A percentile compares a stretch with the other conserved stretches of the same genome.
These are phyloP conservation scores for Boletus rex-veris DNA, from an alignment of 768 basidiomycete genomes.

Conservation along the genomic window DNA sequence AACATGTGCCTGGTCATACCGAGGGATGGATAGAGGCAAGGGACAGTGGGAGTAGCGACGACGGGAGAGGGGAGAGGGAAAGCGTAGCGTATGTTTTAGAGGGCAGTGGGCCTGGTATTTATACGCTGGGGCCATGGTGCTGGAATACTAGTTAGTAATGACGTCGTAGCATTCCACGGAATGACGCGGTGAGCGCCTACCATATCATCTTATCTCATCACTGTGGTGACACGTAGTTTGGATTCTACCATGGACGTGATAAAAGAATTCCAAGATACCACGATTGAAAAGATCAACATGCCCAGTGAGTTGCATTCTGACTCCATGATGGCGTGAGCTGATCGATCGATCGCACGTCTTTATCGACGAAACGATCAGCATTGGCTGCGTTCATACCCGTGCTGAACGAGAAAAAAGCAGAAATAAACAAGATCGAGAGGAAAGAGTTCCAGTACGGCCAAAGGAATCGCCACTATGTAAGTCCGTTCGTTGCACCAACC, in stretches of 20 bases:
- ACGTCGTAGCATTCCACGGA: too few species aligned
- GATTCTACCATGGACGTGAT: conserved; percentile 35
- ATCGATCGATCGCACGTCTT: conserved; percentile 1
- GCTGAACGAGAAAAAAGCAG: conserved; percentile 43
- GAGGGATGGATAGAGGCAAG: background rate
- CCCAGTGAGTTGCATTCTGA: conserved; percentile 30
- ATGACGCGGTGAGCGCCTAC: too few species aligned
- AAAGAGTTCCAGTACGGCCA: conserved; percentile 57
- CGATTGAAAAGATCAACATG: conserved; percentile 31
- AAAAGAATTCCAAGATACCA: conserved; percentile 27
- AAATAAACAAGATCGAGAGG: conserved; percentile 46
- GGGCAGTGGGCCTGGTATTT: background rate
- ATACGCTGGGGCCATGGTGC: too few species aligned
- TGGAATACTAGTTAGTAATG: background rate
- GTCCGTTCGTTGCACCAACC: background rate
- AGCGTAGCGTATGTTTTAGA: background rate
- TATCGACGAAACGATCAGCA: conserved; percentile 33
- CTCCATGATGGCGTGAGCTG: background rate
- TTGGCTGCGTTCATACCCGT: conserved; percentile 46
- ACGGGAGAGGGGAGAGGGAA: too few species aligned
- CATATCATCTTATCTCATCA: background rate
- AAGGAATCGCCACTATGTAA: conserved; percentile 38
- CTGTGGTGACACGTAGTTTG: too few species aligned
- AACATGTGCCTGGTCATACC: conserved; percentile 11
- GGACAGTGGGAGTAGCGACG: too few species aligned